phyloP scores from a whole-genome alignment of 257 asterid species.

The Solanum dulcamara region DNA sequence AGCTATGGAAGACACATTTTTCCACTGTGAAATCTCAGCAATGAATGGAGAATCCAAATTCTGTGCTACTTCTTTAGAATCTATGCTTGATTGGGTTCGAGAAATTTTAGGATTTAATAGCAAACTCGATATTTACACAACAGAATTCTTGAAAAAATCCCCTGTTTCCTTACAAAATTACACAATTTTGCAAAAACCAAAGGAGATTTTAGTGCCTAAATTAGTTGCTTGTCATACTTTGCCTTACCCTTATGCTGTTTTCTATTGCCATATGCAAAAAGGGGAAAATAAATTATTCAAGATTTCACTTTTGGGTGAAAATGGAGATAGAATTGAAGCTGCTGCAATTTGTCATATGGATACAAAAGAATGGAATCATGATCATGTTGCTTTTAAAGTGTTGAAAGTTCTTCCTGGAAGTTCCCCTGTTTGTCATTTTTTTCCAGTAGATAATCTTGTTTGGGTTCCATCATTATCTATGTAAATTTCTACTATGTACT shows the following conservation, averaged over 20 bases:
- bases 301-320: slow-evolving; percentile 47
- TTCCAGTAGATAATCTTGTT: slow-evolving; percentile 60
- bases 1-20: slow-evolving; percentile 50
- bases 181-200: slow-evolving; percentile 27
- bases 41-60: slow-evolving; percentile 55
- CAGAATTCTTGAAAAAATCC: slow-evolving; percentile 22
- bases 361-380: slow-evolving; percentile 61
- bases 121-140: slow-evolving; percentile 29
- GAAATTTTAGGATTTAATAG: slow-evolving; percentile 18
- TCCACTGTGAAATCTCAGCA: slow-evolving; percentile 58
- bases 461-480: slow-evolving; percentile 29
- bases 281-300: slow-evolving; percentile 40
- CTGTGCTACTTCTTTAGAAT: slow-evolving; percentile 67
- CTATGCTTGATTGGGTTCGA: slow-evolving; percentile 45
- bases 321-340: slow-evolving; percentile 57
- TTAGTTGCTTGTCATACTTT: slow-evolving; percentile 57
- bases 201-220: slow-evolving; percentile 16
- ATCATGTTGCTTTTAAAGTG: slow-evolving; percentile 52
- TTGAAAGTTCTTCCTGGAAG: slow-evolving; percentile 46
- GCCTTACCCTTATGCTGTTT: slow-evolving; percentile 84
- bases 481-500: neutral
- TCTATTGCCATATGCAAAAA: slow-evolving; percentile 62
- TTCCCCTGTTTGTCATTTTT: slow-evolving; percentile 72
- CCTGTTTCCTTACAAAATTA: slow-evolving; percentile 42
- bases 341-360: slow-evolving; percentile 76